These are phyloP conservation scores for Colletotrichum karsti DNA, from an alignment of 2,329 filamentous ascomycete species.

Conservation along the genomic window DNA sequence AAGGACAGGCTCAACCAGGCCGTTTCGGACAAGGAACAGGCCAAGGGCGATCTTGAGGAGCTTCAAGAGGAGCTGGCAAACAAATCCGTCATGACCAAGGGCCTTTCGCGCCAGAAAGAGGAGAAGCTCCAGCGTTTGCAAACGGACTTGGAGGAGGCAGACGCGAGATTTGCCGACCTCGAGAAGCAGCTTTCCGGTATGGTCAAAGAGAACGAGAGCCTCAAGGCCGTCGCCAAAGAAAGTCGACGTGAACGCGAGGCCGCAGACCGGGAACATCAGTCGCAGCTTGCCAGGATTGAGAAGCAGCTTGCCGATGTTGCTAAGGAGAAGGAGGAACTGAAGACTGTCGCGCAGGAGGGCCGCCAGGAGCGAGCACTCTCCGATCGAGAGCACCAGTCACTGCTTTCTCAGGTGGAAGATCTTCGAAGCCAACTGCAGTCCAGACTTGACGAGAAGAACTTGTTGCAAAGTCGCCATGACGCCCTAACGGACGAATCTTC, in stretches of 20 bases:
- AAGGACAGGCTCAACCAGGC: constrained; percentile 65
- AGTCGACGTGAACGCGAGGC: constrained; percentile 52
- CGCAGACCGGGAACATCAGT: constrained; percentile 45
- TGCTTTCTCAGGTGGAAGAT: constrained; percentile 61
- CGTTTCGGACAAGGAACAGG: constrained; percentile 61
- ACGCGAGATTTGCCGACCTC: constrained; percentile 57
- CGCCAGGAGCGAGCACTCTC: constrained; percentile 53
- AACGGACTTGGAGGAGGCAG: constrained; percentile 66
- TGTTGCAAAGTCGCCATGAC: constrained; percentile 75
- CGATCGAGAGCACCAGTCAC: constrained; percentile 46
- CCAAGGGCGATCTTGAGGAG: constrained; percentile 68
- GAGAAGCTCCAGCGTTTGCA: constrained; percentile 75
- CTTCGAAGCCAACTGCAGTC: constrained; percentile 67
- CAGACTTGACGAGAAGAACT: constrained; percentile 71
- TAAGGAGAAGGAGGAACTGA: constrained; percentile 54
- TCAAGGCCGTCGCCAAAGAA: constrained; percentile 54
- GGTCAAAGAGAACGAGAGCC: constrained; percentile 54
- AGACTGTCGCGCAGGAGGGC: constrained; percentile 51
- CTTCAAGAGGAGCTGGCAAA: constrained; percentile 82
- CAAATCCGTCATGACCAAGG: constrained; percentile 80
- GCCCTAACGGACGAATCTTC: constrained; percentile 71
- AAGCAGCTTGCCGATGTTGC: constrained; percentile 57
- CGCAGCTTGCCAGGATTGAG: constrained; percentile 56
- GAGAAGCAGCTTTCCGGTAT: constrained; percentile 59
- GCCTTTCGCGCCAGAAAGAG: constrained; percentile 77